These are phyloP conservation scores for Aspergillus fumigatiaffinis DNA, from an alignment of 2,329 filamentous ascomycete genomes.

Conservation along the genomic window DNA sequence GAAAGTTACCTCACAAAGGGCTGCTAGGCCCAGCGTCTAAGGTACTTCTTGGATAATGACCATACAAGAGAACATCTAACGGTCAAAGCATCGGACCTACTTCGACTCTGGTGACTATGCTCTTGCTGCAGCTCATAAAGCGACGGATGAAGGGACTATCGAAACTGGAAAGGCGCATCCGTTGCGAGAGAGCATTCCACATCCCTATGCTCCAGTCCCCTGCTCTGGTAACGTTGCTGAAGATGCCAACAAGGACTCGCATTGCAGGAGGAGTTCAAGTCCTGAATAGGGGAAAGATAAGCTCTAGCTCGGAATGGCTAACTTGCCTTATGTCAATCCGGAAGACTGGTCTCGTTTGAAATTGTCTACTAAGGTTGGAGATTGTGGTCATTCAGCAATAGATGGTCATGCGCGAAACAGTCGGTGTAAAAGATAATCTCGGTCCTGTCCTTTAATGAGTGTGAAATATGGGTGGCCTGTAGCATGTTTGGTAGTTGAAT, in stretches of 20 bases:
- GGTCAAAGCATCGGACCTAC: constrained; percentile 21
- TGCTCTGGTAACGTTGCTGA: constrained; percentile 20
- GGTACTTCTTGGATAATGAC: not conserved
- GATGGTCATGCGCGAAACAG: not conserved
- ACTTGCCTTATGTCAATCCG: no score
- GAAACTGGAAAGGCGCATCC: constrained; percentile 24
- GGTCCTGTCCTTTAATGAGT: not conserved
- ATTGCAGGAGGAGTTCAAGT: constrained; percentile 8
- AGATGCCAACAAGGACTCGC: constrained; percentile 18
- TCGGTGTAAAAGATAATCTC: no score
- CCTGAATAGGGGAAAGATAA: not conserved
- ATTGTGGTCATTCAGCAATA: not conserved
- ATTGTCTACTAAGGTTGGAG: not conserved
- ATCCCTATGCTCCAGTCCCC: constrained; percentile 24
- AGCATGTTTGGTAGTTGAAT: not conserved
- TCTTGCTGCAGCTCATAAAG: constrained; percentile 19
- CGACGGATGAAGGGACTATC: constrained; percentile 21
- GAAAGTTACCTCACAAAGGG: not conserved
- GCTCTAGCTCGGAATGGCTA: not conserved
- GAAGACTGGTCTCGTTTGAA: not conserved
- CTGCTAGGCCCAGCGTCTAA: not conserved
- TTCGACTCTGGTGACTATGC: constrained; percentile 30
- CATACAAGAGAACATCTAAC: not conserved
- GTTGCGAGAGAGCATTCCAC: constrained; percentile 24
- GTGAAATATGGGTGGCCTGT: not conserved